Evolutionary conservation across 2,329 filamentous ascomycete genomes (phyloP).

Genomic region (Monosporascus sp.): DNA sequence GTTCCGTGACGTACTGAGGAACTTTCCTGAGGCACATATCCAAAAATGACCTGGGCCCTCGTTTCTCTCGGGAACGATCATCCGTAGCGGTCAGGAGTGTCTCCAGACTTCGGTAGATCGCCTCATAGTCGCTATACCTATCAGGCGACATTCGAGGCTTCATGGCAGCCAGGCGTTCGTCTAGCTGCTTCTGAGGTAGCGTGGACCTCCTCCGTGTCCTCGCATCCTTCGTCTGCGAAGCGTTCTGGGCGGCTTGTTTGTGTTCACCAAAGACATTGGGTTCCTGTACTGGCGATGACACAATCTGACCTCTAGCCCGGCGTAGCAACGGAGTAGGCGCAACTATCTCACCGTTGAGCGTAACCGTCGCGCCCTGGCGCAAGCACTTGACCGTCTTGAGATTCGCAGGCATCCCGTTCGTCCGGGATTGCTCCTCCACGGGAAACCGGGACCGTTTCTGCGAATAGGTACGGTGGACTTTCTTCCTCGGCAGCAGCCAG

Average conservation of each 20-base stretch:
- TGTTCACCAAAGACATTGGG: background rate
- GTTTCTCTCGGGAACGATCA: conserved; percentile 4
- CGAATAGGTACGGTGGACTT: conserved; percentile 25
- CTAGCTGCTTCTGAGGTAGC: conserved; percentile 18
- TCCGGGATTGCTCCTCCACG: background rate
- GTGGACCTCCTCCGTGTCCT: conserved; percentile 4
- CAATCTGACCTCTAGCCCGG: conserved; percentile 21
- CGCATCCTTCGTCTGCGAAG: background rate
- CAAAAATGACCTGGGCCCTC: conserved; percentile 36
- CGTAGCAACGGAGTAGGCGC: conserved; percentile 23
- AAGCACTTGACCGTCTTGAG: conserved; percentile 11
- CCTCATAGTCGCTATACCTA: conserved; percentile 35
- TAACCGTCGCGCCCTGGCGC: conserved; percentile 2
- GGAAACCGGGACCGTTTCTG: conserved; percentile 13
- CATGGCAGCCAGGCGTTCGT: conserved; percentile 30
- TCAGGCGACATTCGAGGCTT: conserved; percentile 23
- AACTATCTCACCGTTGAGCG: conserved; percentile 18
- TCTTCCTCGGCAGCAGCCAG: conserved; percentile 24
- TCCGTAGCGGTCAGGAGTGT: conserved; percentile 38
- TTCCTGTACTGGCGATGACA: conserved; percentile 13
- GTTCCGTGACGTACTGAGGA: conserved; percentile 40
- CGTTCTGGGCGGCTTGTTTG: background rate
- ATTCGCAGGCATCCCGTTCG: background rate
- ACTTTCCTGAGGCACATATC: conserved; percentile 45
- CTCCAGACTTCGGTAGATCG: conserved; percentile 40